Base-by-base conservation (phyloP, 106 monocot genomes). In the Dioscorea zingiberensis region DNA sequence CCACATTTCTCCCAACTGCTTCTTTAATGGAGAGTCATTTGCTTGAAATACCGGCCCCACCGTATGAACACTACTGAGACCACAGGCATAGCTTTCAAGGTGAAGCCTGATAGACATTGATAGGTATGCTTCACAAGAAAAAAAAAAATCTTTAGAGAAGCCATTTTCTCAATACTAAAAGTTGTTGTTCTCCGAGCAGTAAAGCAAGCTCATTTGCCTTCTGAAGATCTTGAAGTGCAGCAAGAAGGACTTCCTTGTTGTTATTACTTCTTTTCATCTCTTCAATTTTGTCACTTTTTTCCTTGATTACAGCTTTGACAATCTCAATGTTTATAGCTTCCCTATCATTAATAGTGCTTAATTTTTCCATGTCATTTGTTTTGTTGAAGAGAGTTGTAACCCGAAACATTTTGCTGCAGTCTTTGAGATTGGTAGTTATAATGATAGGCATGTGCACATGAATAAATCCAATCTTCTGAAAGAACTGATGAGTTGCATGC, bases 381-480 rank as follows among this genome's bases (percentile, higher is more conserved):
- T 62, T 59, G 65, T 32, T 63, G 26, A 79, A 38, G 60, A 80
- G 85, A 21, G 75, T 63, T 21, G 86, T 84, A n/a, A 87, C 67
- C 22, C 76, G 79, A 46, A 93, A 81, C 66, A 47, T 72, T 48
- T 79, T 70, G 18, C n/a, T 10, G 55, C 7, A 11, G 10, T 27
- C 25, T 48, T 58, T 68, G 28, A 22, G 25, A 47, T 28, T 29
- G 10, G 76, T 76, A 12, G 78, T 72, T 17, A 80, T 90, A 66
- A 94, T 85, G 18, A 87, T 61, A 27, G 90, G 94, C 84, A 78
- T 90, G 18, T 90, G 81, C 15, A 87, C 90, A 48, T 84, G 47
- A 51, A 85, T 27, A 77, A 94, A 90, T 13, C 85, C 85, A 32
- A 83, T 90, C 29, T 68, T 71, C 23, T 85, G 87, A 67, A 87